A percentile compares a stretch with the other conserved stretches of the same genome.
phyloP scores from a whole-genome alignment of 2,329 filamentous ascomycete species.

The Curvularia verruculosa region DNA sequence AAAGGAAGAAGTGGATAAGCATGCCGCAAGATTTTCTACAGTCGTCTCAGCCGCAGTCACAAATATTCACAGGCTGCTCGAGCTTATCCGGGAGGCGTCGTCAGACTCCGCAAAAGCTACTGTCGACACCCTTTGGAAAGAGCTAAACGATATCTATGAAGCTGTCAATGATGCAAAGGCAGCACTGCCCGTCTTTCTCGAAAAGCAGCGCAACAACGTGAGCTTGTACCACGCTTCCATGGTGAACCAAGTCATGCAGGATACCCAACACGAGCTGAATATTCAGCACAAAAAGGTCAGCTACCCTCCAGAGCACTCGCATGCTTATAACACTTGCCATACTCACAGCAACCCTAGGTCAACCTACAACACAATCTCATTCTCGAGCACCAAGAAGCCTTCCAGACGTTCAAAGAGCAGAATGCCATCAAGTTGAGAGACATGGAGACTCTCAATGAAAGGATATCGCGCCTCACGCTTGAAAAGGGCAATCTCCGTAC shows the following conservation, averaged over 20 bases:
- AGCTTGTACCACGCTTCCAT: slow-evolving; percentile 31
- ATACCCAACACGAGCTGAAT: slow-evolving; percentile 33
- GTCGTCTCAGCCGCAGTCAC: slow-evolving; percentile 24
- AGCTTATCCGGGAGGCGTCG: slow-evolving; percentile 29
- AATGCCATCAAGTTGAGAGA: slow-evolving; percentile 29
- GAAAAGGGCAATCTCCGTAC: slow-evolving; percentile 37
- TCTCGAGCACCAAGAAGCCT: slow-evolving; percentile 38
- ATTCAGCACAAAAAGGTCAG: slow-evolving; percentile 35
- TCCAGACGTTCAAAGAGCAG: slow-evolving; percentile 30
- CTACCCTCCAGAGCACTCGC: neutral
- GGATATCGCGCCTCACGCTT: slow-evolving; percentile 35
- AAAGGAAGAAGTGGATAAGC: slow-evolving; percentile 30
- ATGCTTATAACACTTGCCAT: neutral
- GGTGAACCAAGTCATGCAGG: slow-evolving; percentile 32
- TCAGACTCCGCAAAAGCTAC: slow-evolving; percentile 18
- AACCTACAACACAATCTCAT: slow-evolving; percentile 36
- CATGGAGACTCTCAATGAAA: slow-evolving; percentile 29
- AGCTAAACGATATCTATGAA: slow-evolving; percentile 35
- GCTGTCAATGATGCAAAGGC: slow-evolving; percentile 25
- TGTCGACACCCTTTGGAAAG: slow-evolving; percentile 32
- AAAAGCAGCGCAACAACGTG: slow-evolving; percentile 39
- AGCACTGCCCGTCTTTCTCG: slow-evolving; percentile 32
- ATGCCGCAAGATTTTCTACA: slow-evolving; percentile 23
- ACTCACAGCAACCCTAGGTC: slow-evolving; percentile 1
- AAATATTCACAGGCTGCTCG: slow-evolving; percentile 32